These are phyloP conservation scores for Diaporthe ampelina DNA, from an alignment of 2,329 filamentous ascomycete species.

Conservation along the genomic window DNA sequence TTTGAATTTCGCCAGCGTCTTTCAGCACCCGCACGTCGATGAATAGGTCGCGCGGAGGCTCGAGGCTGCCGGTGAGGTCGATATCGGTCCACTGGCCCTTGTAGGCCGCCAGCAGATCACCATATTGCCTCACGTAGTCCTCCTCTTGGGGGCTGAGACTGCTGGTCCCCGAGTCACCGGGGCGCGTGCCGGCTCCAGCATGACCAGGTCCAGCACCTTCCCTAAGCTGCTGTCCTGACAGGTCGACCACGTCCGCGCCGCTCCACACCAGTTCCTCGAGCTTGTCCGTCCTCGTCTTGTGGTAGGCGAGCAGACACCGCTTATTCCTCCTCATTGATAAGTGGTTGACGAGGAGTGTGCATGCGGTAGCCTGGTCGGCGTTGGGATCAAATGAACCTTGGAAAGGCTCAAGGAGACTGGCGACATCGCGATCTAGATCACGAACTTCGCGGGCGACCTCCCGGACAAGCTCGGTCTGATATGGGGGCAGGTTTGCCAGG, in stretches of 20 bases:
- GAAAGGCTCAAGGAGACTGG: constrained; percentile 84
- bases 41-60: constrained; percentile 95
- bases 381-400: constrained; percentile 88
- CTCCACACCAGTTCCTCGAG: constrained; percentile 95
- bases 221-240: constrained; percentile 69
- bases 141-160: constrained; percentile 96
- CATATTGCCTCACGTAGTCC: constrained; percentile 93
- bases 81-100: constrained; percentile 99
- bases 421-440: constrained; percentile 90
- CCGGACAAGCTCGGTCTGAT: constrained; percentile 92
- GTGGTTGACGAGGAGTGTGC: constrained; percentile 92
- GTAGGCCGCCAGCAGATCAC: constrained; percentile 92
- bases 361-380: constrained; percentile 85
- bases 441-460: constrained; percentile 91
- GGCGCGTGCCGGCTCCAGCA: constrained; percentile 51
- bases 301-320: constrained; percentile 93
- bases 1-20: constrained; percentile 98
- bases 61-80: constrained; percentile 92
- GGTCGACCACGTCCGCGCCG: constrained; percentile 85
- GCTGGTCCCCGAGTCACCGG: constrained; percentile 70
- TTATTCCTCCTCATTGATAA: constrained; percentile 97
- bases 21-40: constrained; percentile 97
- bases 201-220: constrained; percentile 53
- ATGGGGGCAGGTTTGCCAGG: constrained; percentile 87
- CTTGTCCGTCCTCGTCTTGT: constrained; percentile 90